These are phyloP conservation scores for Kodamaea neixiangensis DNA, from an alignment of 805 yeast genomes.

Conservation along the genomic window DNA sequence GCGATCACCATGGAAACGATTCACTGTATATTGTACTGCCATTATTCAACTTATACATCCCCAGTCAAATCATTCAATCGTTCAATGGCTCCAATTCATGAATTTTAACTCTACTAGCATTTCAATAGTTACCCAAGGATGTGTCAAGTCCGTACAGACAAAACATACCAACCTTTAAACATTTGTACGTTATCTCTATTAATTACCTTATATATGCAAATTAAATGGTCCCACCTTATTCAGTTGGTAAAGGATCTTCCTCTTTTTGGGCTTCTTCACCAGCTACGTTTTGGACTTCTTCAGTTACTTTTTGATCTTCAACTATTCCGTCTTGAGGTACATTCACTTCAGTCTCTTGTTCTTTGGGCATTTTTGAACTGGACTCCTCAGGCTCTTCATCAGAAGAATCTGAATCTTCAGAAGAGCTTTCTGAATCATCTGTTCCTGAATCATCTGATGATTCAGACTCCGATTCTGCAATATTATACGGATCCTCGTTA, in stretches of 20 bases:
- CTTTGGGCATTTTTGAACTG: constrained; percentile 4
- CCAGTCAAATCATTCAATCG: no score
- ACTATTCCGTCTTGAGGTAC: not conserved
- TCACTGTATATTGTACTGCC: no score
- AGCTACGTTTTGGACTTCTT: not conserved
- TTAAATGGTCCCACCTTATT: not conserved
- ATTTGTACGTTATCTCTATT: not conserved
- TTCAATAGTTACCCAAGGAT: no score
- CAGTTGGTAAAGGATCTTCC: not conserved
- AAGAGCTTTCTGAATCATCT: not conserved
- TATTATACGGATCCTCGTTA: not conserved
- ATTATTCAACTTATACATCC: no score
- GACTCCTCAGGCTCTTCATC: constrained; percentile 13
- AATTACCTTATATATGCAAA: not conserved
- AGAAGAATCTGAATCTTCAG: not conserved
- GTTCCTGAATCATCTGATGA: not conserved
- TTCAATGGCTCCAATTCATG: no score
- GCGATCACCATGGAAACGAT: no score
- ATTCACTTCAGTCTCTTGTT: not conserved
- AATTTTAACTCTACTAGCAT: no score
- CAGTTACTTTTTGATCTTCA: not conserved
- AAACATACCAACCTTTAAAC: not conserved
- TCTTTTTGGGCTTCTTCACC: not conserved
- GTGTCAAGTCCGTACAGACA: not conserved
- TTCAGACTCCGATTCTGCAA: not conserved